Conservation (phyloP, 2,329 filamentous ascomycete species). For the Periconia sp. region DNA sequence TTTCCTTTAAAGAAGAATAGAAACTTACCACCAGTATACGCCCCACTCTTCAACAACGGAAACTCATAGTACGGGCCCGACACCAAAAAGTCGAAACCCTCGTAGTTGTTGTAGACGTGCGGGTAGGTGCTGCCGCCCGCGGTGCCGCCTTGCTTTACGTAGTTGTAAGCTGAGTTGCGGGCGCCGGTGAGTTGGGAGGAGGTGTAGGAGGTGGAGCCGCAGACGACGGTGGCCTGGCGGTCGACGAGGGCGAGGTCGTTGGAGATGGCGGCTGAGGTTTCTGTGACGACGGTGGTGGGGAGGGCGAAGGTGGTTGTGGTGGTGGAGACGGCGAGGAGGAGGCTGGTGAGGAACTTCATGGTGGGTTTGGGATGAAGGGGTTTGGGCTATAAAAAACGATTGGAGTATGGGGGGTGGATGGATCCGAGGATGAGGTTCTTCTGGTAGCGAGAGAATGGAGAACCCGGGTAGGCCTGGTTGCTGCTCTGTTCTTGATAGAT, state of each 20-base stretch:
- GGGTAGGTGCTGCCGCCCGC: slow-evolving; percentile 54
- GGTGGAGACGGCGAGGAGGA: background rate
- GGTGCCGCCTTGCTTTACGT: slow-evolving; percentile 47
- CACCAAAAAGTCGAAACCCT: slow-evolving; percentile 63
- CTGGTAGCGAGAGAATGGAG: background rate
- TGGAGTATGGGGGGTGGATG: background rate
- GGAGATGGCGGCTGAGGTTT: background rate
- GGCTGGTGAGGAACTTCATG: slow-evolving; percentile 1
- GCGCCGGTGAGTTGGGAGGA: slow-evolving; percentile 54
- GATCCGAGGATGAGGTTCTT: background rate
- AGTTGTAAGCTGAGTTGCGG: slow-evolving; percentile 53
- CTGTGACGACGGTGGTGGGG: slow-evolving; percentile 3
- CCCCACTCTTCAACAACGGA: slow-evolving; percentile 55
- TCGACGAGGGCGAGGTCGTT: background rate
- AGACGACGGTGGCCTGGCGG: background rate
- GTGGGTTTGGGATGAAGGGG: background rate
- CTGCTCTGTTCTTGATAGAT: background rate
- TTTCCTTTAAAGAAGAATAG: background rate
- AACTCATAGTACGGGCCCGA: slow-evolving; percentile 65
- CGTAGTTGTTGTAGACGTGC: slow-evolving; percentile 63
- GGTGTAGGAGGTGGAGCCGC: slow-evolving; percentile 56
- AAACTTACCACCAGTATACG: slow-evolving; percentile 58
- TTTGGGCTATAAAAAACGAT: background rate
- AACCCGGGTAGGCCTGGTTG: background rate
- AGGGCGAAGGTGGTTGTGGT: slow-evolving; percentile 2